phyloP scores from a whole-genome alignment of 352 stramenopile genomes.

The Globisporangium alternatum region DNA sequence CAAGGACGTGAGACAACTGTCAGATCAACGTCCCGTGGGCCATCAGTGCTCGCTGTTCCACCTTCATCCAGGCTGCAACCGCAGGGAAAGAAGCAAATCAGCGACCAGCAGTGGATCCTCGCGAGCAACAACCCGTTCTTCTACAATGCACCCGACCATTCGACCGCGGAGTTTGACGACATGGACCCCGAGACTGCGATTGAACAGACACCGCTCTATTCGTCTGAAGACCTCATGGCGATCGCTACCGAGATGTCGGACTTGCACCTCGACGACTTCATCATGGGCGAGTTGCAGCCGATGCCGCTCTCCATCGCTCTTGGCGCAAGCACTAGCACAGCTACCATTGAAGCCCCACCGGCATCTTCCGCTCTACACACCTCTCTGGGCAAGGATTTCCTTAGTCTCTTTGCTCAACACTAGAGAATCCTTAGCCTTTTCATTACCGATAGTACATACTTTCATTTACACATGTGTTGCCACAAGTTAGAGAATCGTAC shows the following conservation, averaged over 20 bases:
- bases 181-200: slow-evolving; percentile 75
- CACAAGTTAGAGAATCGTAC: neutral
- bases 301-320: slow-evolving; percentile 7
- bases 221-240: slow-evolving; percentile 52
- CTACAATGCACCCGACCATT: slow-evolving; percentile 14
- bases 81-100: slow-evolving; percentile 17
- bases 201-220: slow-evolving; percentile 60
- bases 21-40: neutral
- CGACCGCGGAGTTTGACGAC: slow-evolving; percentile 30
- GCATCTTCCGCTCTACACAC: slow-evolving; percentile 47
- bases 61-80: neutral
- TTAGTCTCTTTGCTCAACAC: slow-evolving; percentile 78
- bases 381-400: slow-evolving; percentile 71
- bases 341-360: neutral
- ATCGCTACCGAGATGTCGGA: slow-evolving; percentile 57
- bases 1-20: neutral
- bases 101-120: slow-evolving; percentile 48
- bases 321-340: slow-evolving; percentile 8
- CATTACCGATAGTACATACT: neutral
- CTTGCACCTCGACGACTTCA: slow-evolving; percentile 68
- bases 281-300: slow-evolving; percentile 28
- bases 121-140: slow-evolving; percentile 60
- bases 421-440: slow-evolving; percentile 21
- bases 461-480: slow-evolving; percentile 2
- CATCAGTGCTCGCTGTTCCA: neutral